phyloP scores from a whole-genome alignment of 1,139 yeast genomes.

The Kodamaea derodonti region DNA sequence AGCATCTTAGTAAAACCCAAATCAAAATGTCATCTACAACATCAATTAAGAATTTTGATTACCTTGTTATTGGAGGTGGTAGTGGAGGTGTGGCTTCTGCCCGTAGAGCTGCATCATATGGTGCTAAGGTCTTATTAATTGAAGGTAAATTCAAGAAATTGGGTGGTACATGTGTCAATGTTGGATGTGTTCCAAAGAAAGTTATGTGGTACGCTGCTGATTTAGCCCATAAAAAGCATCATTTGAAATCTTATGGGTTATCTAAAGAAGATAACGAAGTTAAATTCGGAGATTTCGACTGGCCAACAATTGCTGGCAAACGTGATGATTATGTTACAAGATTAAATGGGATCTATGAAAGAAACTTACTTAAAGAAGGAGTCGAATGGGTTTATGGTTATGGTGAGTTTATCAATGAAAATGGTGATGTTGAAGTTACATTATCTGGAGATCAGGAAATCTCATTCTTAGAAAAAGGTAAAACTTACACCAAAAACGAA shows the following conservation, averaged over 20 bases:
- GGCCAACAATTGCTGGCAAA: slow-evolving; percentile 76
- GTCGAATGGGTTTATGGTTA: slow-evolving; percentile 87
- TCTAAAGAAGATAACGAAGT: slow-evolving; percentile 49
- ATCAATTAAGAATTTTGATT: slow-evolving; percentile 63
- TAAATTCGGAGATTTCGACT: slow-evolving; percentile 59
- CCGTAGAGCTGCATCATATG: slow-evolving; percentile 91
- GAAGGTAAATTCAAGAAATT: slow-evolving; percentile 66
- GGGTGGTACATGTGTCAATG: slow-evolving; percentile 99
- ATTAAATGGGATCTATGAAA: slow-evolving; percentile 88
- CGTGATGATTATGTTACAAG: slow-evolving; percentile 88
- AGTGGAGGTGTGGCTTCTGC: slow-evolving; percentile 99
- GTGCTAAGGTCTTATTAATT: slow-evolving; percentile 79
- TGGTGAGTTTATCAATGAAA: slow-evolving; percentile 63
- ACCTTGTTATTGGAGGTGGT: slow-evolving; percentile 98
- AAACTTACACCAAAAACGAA: slow-evolving; percentile 41
- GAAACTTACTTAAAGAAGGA: slow-evolving; percentile 81
- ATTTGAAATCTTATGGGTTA: slow-evolving; percentile 82
- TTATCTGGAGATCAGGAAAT: slow-evolving; percentile 42
- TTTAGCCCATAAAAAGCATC: slow-evolving; percentile 67
- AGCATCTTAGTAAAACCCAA: slow-evolving; percentile 25
- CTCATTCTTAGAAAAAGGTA: slow-evolving; percentile 28
- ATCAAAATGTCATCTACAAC: slow-evolving; percentile 12
- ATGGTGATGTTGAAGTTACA: slow-evolving; percentile 76
- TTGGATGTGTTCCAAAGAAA: slow-evolving; percentile 98
- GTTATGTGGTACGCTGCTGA: slow-evolving; percentile 98